Evolutionary conservation across 306 rosid genomes (phyloP).

Genomic region (Arachis stenosperma): DNA sequence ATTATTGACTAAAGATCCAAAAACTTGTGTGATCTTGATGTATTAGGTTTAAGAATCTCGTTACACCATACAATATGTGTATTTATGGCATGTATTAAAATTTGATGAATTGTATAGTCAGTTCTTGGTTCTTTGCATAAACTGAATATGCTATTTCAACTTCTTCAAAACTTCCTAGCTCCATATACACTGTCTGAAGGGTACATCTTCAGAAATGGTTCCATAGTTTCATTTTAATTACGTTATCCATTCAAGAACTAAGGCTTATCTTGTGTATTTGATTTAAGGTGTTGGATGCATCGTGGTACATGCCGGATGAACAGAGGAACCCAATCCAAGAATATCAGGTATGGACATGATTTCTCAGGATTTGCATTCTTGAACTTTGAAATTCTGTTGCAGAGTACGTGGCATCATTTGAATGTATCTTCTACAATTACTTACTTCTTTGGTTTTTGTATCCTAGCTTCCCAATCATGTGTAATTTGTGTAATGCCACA

Average conservation of each 20-base stretch:
- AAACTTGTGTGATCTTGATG: background rate
- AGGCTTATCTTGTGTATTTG: constrained; percentile 21
- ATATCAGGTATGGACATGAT: constrained; percentile 67
- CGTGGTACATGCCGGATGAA: constrained; percentile 99
- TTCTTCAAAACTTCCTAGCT: background rate
- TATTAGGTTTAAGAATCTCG: constrained; percentile 25
- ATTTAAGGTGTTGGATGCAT: constrained; percentile 92
- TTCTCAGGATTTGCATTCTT: constrained; percentile 13
- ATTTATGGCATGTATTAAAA: constrained; percentile 23
- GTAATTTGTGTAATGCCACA: constrained; percentile 31
- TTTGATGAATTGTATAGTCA: background rate
- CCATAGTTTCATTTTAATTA: constrained; percentile 10
- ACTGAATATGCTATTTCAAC: background rate
- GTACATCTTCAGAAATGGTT: constrained; percentile 5
- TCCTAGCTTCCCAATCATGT: background rate
- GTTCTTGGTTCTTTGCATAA: background rate
- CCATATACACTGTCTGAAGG: background rate
- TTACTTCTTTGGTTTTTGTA: background rate
- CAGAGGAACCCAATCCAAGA: constrained; percentile 96
- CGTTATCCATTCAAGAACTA: constrained; percentile 19
- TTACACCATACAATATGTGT: background rate
- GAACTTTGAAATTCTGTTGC: constrained; percentile 13
- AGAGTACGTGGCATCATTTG: constrained; percentile 15
- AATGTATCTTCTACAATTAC: constrained; percentile 25
- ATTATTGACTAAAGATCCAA: background rate